Base-by-base conservation (phyloP, 305 asterid species). In the Plantago lanceolata region DNA sequence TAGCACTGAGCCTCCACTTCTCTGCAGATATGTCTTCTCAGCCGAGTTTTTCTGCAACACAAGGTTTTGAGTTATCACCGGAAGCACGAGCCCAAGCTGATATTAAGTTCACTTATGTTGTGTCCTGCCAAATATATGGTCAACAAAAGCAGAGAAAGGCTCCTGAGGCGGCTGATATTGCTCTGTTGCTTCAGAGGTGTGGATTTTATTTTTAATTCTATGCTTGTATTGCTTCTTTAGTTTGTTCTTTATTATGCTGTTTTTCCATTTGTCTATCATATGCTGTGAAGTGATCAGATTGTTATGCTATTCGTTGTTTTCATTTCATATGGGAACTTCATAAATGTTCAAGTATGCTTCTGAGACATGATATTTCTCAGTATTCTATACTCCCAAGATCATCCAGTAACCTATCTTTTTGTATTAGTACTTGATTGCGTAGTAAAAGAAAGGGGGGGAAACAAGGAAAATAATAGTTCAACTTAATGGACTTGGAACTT, bases 121-220 rank as follows among this genome's bases (percentile, higher is more conserved):
- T 93, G 72, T 93, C 99, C 59, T 93, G 99, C 81, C 99, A 90
- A 86, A 93, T 90, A 58, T 93, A 90, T 75, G 99, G 99, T 81
- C 99, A 90, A 72, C 99, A 93, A 68, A 93, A 90, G 85, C 97
- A 86, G 74, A 79, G 82, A 51, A 93, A 93, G 75, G 85, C 86
- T 73, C 97, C 95, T 6, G 97, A 93, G 85, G 99, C 99, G 26
- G 77, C 93, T 79, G 99, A 93, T 76, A 90, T 93, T 72, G 90
- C 94, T 67, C 76, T 93, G 72, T 82, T 93, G 71, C 82, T 93
- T 68, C 96, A 83, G 75, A 87, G 99, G 99, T 90, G 17, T 67
- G 49, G 47, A 61, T 35, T 68, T 65, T 43, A 68, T 44, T 52
- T 35, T 68, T 65, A 33, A 68, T 44, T 52, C 33, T 21, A 47